Conservation (phyloP, 2,329 filamentous ascomycete species). For the Magnaporthiopsis poae region DNA sequence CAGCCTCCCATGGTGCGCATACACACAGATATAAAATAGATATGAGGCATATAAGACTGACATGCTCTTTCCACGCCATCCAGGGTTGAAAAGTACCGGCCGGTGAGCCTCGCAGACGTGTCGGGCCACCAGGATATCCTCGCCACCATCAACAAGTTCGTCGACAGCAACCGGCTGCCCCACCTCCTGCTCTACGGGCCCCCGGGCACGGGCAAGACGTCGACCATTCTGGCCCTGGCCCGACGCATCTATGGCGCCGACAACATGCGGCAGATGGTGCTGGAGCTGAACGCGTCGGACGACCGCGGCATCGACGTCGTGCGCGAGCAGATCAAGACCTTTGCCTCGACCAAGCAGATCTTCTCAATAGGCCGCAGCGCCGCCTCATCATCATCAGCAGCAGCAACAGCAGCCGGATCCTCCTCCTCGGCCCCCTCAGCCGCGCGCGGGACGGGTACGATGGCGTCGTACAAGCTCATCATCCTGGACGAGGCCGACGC, state of each 20-base stretch:
- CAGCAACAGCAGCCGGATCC: conserved; percentile 17
- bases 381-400: conserved; percentile 25
- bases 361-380: conserved; percentile 52
- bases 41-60: neutral
- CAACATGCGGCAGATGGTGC: conserved; percentile 96
- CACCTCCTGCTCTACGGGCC: conserved; percentile 95
- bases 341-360: conserved; percentile 95
- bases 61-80: neutral
- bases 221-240: conserved; percentile 85
- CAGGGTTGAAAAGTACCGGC: conserved; percentile 95
- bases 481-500: conserved; percentile 98
- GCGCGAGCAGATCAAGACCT: conserved; percentile 97
- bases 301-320: conserved; percentile 97
- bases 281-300: conserved; percentile 94
- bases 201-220: conserved; percentile 94
- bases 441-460: conserved; percentile 30
- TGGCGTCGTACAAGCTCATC: conserved; percentile 86
- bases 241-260: conserved; percentile 82
- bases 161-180: conserved; percentile 85
- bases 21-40: neutral
- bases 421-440: conserved; percentile 10
- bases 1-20: conserved; percentile 71
- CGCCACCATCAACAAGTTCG: conserved; percentile 93
- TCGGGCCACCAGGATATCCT: conserved; percentile 96
- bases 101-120: conserved; percentile 78